A percentile compares a stretch with the other conserved stretches of the same genome.
phyloP scores from a whole-genome alignment of 2,329 filamentous ascomycete genomes.

The Fusarium kyushuense region DNA sequence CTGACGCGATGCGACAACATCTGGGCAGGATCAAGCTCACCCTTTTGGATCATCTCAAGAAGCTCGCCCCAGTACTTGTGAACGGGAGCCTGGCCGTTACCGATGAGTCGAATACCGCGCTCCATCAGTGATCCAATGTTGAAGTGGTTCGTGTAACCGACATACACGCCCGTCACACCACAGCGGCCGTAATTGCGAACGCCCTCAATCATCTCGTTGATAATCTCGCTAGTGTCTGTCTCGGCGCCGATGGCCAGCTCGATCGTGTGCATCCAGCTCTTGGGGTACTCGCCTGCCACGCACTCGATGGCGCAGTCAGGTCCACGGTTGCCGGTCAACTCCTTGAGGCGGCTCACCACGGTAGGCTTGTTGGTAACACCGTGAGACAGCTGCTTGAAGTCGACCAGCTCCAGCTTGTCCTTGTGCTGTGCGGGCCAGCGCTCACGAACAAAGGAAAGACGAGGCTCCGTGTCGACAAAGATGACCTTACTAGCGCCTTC shows the following conservation, averaged over 20 bases:
- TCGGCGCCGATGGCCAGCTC: slow-evolving; percentile 75
- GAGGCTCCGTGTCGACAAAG: slow-evolving; percentile 79
- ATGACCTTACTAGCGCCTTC: slow-evolving; percentile 82
- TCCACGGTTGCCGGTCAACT: slow-evolving; percentile 77
- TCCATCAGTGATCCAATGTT: slow-evolving; percentile 89
- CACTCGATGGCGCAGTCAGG: slow-evolving; percentile 81
- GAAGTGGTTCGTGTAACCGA: slow-evolving; percentile 68
- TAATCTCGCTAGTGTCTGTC: slow-evolving; percentile 84
- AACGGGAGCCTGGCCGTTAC: slow-evolving; percentile 76
- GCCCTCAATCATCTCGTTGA: slow-evolving; percentile 84
- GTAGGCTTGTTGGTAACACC: slow-evolving; percentile 70
- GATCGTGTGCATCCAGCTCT: slow-evolving; percentile 70
- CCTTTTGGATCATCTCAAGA: slow-evolving; percentile 73
- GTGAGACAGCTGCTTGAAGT: slow-evolving; percentile 71
- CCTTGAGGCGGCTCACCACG: slow-evolving; percentile 78
- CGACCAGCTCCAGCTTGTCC: slow-evolving; percentile 73
- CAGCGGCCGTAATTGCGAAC: slow-evolving; percentile 78
- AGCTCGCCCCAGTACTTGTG: slow-evolving; percentile 87
- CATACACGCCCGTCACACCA: slow-evolving; percentile 80
- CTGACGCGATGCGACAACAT: slow-evolving; percentile 85
- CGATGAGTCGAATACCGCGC: slow-evolving; percentile 82
- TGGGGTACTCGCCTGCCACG: slow-evolving; percentile 70
- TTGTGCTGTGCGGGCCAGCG: slow-evolving; percentile 65
- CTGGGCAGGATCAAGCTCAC: slow-evolving; percentile 78
- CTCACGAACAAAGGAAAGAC: slow-evolving; percentile 75